Base-by-base conservation (phyloP, 225 moss, liverwort and hornwort genomes). In the Pseudoscleropodium purum region DNA sequence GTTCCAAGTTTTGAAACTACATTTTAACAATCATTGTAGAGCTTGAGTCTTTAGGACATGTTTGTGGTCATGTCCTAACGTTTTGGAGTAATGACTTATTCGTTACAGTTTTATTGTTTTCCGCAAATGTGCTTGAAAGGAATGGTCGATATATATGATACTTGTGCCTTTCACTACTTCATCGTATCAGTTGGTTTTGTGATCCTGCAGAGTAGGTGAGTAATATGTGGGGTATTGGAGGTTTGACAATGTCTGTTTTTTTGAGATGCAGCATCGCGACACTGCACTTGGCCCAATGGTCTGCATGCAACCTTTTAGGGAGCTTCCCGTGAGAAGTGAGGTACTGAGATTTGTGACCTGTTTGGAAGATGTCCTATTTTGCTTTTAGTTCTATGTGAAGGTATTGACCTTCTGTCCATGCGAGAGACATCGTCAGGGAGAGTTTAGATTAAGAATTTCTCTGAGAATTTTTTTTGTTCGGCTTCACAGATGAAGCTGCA, bases 401-500 rank as follows among this genome's bases (percentile, higher is more conserved):
- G 45, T 76, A 78, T 31, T 73, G 66, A 59, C 79, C 43, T 82
- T 85, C 27, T 63, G 26, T 83, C 60, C 73, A 60, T 83, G 73
- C 13, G 57, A 65, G 76, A 52, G 84, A 63, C 81, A 41, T 80
- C 11, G 59, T 31, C 87, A 74, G 45, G 9, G 43, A 60, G 49
- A 54, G 16, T 85, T 36, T 6, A 88, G 88, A 80, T 66, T 37
- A 49, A 31, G 24, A 64, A 63, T 70, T 49, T 76, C 31, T 43
- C 27, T 91, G 72, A 89, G 64, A 75, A 80, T 18, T 75, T 21
- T 49, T 81, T 37, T 82, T 75, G 47, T 43, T 64, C 64, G 90
- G 45, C 87, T 90, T 69, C 85, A 90, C 96, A 98, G 98, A 95
- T 96, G 91, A 97, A 91, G 87, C 92, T 98, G 86, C 92, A 95